Base-by-base conservation (phyloP, 164 flowering plant species). In the Malania oleifera region DNA sequence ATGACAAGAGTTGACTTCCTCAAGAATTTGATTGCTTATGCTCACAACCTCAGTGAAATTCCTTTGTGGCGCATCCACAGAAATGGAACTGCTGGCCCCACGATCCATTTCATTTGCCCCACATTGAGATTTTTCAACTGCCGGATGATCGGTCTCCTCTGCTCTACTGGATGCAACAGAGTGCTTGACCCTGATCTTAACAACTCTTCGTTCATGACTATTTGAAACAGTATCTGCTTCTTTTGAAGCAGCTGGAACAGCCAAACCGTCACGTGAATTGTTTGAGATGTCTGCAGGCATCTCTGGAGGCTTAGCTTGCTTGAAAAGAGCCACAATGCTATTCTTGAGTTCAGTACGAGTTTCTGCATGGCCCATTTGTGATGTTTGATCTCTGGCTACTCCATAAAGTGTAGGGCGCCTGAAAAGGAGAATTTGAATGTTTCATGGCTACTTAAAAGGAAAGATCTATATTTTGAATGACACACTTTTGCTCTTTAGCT, bases 361-460 rank as follows among this genome's bases (percentile, higher is more conserved):
- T 41, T 82, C 85, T 1, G 67, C 27, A 65, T 68, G 75, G 51
- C 73, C 81, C 51, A 73, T 41, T 38, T 65, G 77, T 50, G 62
- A 69, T n/a, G 72, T 61, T 58, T 74, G 80, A 60, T 81, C 80
- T 66, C 81, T 82, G 24, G 93, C 91, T 19, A 89, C 75, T 39
- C 95, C 97, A 70, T 74, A 77, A 37, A 93, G 93, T 26, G 97
- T 91, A 23, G 96, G 95, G 13, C 75, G 69, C 80, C 96, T 89
- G 78, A 75, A 66, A 69, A 70, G 12, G 24, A 45, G 34, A 39
- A 23, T 19, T 2, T 44, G 47, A n/a, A n/a, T n/a, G 47, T 4
- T 44, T 44, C 22, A 44, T 31, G 35, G 9, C 35, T 4, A 31
- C 35, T 9, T 31, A 31, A 31, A 31, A 4, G n/a, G n/a, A n/a